Conservation (phyloP, 805 yeast species). For the Metschnikowia borealis region DNA sequence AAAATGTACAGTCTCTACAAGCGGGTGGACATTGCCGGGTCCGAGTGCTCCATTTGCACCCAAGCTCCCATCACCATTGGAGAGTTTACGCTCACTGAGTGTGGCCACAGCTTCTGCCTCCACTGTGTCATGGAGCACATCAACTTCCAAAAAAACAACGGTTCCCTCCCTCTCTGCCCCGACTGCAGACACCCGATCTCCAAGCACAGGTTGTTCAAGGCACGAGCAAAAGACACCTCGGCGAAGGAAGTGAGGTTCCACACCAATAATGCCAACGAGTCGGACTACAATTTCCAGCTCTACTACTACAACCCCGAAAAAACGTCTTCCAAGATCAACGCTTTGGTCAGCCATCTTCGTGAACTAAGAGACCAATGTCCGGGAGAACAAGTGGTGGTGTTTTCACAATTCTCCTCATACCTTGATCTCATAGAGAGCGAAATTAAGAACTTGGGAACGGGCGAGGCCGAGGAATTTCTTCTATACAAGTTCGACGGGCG, state of each 20-base stretch:
- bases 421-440: slow-evolving; percentile 70
- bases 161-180: slow-evolving; percentile 59
- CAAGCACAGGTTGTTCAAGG: slow-evolving; percentile 44
- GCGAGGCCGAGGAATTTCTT: slow-evolving; percentile 39
- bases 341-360: slow-evolving; percentile 58
- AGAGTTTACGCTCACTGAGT: slow-evolving; percentile 61
- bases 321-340: slow-evolving; percentile 70
- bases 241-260: slow-evolving; percentile 29
- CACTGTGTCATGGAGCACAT: slow-evolving; percentile 72
- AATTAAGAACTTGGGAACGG: slow-evolving; percentile 33
- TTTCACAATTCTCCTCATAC: slow-evolving; percentile 85
- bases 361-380: slow-evolving; percentile 51
- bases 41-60: slow-evolving; percentile 86
- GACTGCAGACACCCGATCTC: slow-evolving; percentile 63
- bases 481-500: slow-evolving; percentile 82
- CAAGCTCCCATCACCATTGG: slow-evolving; percentile 54
- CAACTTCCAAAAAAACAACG: slow-evolving; percentile 54
- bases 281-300: slow-evolving; percentile 30
- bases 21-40: slow-evolving; percentile 33
- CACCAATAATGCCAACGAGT: slow-evolving; percentile 19
- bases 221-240: slow-evolving; percentile 25
- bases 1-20: slow-evolving; percentile 28
- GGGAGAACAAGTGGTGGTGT: slow-evolving; percentile 76
- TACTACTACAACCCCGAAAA: slow-evolving; percentile 47
- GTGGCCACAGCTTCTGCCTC: slow-evolving; percentile 79